phyloP scores from a whole-genome alignment of 306 rosid genomes.

The Dryas alaskensis region DNA sequence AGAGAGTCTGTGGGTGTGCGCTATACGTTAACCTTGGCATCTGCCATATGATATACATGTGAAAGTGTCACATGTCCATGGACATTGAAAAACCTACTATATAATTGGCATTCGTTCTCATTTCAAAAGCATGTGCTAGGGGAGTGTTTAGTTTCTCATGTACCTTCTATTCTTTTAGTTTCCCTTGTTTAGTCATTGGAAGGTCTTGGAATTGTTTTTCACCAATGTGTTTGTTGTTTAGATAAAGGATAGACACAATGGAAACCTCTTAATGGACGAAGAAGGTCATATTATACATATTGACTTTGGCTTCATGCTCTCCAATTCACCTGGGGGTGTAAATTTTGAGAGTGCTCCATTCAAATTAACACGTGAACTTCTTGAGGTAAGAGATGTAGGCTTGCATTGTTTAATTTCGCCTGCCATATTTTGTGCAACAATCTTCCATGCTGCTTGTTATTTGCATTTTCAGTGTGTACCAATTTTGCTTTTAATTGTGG shows the following conservation, averaged over 20 bases:
- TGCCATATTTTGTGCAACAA: background rate
- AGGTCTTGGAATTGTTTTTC: constrained; percentile 23
- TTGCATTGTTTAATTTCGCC: background rate
- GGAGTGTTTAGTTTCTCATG: background rate
- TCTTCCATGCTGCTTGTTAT: background rate
- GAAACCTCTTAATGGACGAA: constrained; percentile 92
- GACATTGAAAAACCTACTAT: background rate
- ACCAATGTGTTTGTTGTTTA: constrained; percentile 26
- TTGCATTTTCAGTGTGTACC: background rate
- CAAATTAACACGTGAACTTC: constrained; percentile 93
- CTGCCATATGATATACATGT: background rate
- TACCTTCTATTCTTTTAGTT: background rate
- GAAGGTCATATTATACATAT: constrained; percentile 98
- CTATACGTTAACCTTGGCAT: background rate
- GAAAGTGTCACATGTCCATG: background rate
- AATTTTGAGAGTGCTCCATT: constrained; percentile 99
- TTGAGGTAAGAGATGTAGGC: constrained; percentile 55
- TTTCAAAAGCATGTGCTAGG: background rate
- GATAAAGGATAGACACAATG: constrained; percentile 98
- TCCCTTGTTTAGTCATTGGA: background rate
- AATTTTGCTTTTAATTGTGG: background rate
- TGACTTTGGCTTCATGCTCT: constrained; percentile 99
- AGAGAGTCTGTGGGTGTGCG: too few species aligned
- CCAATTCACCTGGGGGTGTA: constrained; percentile 98
- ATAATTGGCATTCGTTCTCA: background rate